phyloP scores from a whole-genome alignment of 148 eudicot genomes.

The Rhododendron ovatum region DNA sequence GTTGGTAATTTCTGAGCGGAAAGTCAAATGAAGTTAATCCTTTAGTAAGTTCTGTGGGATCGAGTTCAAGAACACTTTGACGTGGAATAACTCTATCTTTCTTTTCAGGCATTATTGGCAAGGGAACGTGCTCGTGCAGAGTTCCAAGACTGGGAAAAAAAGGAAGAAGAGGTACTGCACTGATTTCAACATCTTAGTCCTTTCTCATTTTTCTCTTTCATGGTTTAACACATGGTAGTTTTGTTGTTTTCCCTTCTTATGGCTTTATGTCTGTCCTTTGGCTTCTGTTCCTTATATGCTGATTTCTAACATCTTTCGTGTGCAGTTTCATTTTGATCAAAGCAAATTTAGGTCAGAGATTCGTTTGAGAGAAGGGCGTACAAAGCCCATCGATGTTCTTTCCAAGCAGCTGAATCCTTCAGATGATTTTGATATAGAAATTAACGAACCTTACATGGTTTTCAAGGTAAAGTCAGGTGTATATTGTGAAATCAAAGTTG shows the following conservation, averaged over 20 bases:
- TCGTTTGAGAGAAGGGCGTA: slow-evolving; percentile 77
- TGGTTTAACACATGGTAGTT: neutral
- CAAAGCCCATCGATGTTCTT: slow-evolving; percentile 83
- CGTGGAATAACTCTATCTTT: neutral
- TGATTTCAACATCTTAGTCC: neutral
- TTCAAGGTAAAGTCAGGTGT: slow-evolving; percentile 45
- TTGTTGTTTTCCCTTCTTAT: neutral
- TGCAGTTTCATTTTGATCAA: slow-evolving; percentile 96
- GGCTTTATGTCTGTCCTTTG: neutral
- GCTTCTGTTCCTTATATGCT: neutral
- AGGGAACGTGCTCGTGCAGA: slow-evolving; percentile 92
- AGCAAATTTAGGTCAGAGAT: slow-evolving; percentile 85
- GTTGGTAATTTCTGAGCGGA: neutral
- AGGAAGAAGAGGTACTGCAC: slow-evolving; percentile 69
- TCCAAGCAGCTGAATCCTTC: slow-evolving; percentile 81
- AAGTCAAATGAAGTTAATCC: neutral
- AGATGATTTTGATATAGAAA: slow-evolving; percentile 75
- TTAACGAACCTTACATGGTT: slow-evolving; percentile 80
- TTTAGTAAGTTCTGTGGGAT: neutral
- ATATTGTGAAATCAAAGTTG: neutral
- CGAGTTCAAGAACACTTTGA: neutral
- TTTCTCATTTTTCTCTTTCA: neutral
- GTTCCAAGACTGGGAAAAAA: slow-evolving; percentile 94
- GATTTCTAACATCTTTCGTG: slow-evolving; percentile 9
- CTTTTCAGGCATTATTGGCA: slow-evolving; percentile 56